Evolutionary conservation across 2,329 filamentous ascomycete genomes (phyloP).

Genomic region (Nemania abortiva): DNA sequence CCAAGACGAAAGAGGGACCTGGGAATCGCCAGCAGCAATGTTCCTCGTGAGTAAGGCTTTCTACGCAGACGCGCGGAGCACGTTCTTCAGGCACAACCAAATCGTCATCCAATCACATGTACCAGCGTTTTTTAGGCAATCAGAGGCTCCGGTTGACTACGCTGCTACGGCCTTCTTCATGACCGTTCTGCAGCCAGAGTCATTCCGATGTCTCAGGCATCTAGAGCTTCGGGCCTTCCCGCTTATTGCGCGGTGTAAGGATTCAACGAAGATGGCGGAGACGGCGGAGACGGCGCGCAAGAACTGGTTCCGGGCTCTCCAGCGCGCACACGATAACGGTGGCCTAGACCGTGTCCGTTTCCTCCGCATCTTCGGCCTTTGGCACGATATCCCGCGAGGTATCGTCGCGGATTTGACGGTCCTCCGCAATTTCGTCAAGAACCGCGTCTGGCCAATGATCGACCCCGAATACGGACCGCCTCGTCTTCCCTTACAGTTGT

Average conservation of each 20-base stretch:
- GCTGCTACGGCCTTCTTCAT: constrained; percentile 6
- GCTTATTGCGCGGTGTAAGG: background rate
- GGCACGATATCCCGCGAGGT: too few species aligned
- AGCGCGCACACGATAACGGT: background rate
- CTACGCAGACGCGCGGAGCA: constrained; percentile 1
- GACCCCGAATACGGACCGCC: constrained; percentile 6
- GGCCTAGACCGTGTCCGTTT: background rate
- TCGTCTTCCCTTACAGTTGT: constrained; percentile 3
- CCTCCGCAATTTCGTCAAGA: background rate
- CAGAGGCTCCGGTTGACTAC: background rate
- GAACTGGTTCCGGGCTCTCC: background rate
- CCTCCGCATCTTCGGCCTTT: background rate
- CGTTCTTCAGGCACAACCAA: constrained; percentile 11
- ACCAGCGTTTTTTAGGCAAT: background rate
- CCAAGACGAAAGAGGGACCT: background rate
- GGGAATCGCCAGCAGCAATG: background rate
- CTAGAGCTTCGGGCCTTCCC: background rate
- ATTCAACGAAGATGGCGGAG: background rate
- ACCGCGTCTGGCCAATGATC: constrained; percentile 16
- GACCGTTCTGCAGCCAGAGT: background rate
- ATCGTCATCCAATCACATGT: background rate
- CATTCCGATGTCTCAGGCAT: background rate
- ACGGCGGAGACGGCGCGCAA: background rate
- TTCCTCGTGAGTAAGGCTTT: constrained; percentile 20
- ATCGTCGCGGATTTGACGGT: background rate